Evolutionary conservation across 441 rosid species (phyloP).

Genomic region (Euphorbia celastroides): DNA sequence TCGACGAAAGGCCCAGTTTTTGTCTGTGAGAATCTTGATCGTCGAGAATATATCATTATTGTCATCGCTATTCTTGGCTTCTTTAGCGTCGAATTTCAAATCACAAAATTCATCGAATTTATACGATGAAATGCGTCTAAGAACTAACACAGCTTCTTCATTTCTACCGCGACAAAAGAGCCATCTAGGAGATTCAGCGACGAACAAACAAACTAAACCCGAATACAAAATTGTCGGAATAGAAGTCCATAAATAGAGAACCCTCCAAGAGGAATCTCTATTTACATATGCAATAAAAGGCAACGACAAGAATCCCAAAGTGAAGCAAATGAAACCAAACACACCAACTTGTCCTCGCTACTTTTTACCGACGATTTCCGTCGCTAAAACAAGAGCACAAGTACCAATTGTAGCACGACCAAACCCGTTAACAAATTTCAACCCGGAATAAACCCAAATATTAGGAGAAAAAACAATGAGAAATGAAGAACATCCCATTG

Average conservation of each 20-base stretch:
- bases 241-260: slow-evolving; percentile 55
- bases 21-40: slow-evolving; percentile 35
- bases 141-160: slow-evolving; percentile 44
- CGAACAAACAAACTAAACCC: slow-evolving; percentile 33
- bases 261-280: slow-evolving; percentile 53
- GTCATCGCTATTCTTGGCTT: slow-evolving; percentile 10
- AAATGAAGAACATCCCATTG: slow-evolving; percentile 47
- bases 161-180: slow-evolving; percentile 50
- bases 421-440: slow-evolving; percentile 51
- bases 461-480: slow-evolving; percentile 46
- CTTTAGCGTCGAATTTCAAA: slow-evolving; percentile 22
- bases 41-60: slow-evolving; percentile 33
- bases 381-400: slow-evolving; percentile 55
- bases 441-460: slow-evolving; percentile 55
- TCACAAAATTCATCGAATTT: slow-evolving; percentile 27
- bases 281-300: slow-evolving; percentile 53
- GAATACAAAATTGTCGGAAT: slow-evolving; percentile 47
- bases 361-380: slow-evolving; percentile 54
- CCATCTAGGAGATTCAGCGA: slow-evolving; percentile 76
- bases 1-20: slow-evolving; percentile 54
- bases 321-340: slow-evolving; percentile 48
- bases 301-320: slow-evolving; percentile 53
- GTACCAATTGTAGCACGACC: slow-evolving; percentile 70
- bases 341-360: slow-evolving; percentile 64
- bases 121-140: slow-evolving; percentile 32